Evolutionary conservation across 2,329 filamentous ascomycete species (phyloP).

Genomic region (Paecilomyces variotii): DNA sequence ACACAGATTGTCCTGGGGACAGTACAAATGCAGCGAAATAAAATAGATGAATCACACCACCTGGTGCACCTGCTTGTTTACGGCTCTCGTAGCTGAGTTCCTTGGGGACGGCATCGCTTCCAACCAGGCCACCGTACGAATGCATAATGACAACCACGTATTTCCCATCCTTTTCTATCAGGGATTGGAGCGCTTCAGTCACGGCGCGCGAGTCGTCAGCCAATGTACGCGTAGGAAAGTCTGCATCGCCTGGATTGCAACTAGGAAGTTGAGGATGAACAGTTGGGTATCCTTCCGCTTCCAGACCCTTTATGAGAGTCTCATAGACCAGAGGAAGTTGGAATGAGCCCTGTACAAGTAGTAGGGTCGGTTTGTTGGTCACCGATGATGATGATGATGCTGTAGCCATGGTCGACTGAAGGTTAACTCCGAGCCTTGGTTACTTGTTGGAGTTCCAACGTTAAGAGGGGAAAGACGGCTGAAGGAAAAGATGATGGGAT

Average conservation of each 20-base stretch:
- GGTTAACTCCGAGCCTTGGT: background rate
- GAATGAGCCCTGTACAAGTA: constrained; percentile 6
- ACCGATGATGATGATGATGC: background rate
- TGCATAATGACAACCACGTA: constrained; percentile 16
- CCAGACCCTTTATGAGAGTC: background rate
- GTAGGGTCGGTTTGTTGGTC: constrained; percentile 3
- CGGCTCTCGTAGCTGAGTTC: constrained; percentile 9
- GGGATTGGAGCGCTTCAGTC: constrained; percentile 7
- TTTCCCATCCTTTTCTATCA: constrained; percentile 8
- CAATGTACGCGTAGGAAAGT: constrained; percentile 5
- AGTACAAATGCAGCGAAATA: constrained; percentile 14
- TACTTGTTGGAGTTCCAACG: background rate
- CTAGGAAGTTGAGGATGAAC: constrained; percentile 5
- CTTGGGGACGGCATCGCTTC: constrained; percentile 12
- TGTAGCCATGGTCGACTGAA: background rate
- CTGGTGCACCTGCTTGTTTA: constrained; percentile 2
- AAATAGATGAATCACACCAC: constrained; percentile 13
- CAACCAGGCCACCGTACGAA: constrained; percentile 16
- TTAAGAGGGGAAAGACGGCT: background rate
- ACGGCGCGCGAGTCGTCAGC: constrained; percentile 5
- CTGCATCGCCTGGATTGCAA: constrained; percentile 2
- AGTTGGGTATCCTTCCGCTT: constrained; percentile 3
- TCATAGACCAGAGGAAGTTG: constrained; percentile 4
- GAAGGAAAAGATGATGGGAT: background rate
- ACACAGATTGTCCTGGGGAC: constrained; percentile 10